Conservation (phyloP, 768 basidiomycete genomes). For the Suillus fuscotomentosus region DNA sequence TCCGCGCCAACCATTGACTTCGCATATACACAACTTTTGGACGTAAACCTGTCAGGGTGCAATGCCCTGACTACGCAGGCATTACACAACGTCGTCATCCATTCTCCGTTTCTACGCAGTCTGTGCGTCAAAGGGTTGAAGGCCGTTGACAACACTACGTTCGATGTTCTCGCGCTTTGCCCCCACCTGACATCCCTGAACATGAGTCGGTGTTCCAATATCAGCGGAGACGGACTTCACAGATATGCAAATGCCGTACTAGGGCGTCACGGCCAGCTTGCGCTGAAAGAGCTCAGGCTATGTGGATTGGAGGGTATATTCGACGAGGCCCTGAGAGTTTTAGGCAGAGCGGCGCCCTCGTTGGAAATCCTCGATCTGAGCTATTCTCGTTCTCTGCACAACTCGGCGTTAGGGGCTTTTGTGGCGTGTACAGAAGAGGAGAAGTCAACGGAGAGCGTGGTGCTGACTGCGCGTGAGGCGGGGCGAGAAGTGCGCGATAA, state of each 20-base stretch:
- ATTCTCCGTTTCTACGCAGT: conserved; percentile 56
- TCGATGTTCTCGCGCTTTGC: conserved; percentile 63
- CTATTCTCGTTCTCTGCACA: conserved; percentile 68
- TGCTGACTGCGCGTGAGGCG: conserved; percentile 60
- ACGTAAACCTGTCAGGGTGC: conserved; percentile 74
- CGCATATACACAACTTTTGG: conserved; percentile 64
- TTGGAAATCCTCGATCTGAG: conserved; percentile 83
- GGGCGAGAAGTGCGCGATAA: conserved; percentile 57
- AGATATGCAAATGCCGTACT: conserved; percentile 44
- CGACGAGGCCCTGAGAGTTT: conserved; percentile 58
- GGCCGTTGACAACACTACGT: conserved; percentile 72
- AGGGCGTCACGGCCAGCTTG: conserved; percentile 45
- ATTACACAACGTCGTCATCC: conserved; percentile 66
- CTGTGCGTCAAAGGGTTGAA: conserved; percentile 67
- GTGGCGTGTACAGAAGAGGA: conserved; percentile 47
- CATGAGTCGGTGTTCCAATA: conserved; percentile 65
- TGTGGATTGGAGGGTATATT: conserved; percentile 63
- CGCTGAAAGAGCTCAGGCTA: conserved; percentile 61
- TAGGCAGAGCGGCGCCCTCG: conserved; percentile 67
- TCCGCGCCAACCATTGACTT: conserved; percentile 27
- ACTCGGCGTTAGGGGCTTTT: conserved; percentile 73
- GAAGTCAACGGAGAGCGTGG: conserved; percentile 38
- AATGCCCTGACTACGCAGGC: conserved; percentile 59
- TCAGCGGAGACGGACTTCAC: conserved; percentile 64
- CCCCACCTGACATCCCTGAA: conserved; percentile 59